Evolutionary conservation across 1,284 basidiomycete genomes (phyloP), one percentile per base, ranked within the genome.

Genomic region (Peniophora sp.): DNA sequence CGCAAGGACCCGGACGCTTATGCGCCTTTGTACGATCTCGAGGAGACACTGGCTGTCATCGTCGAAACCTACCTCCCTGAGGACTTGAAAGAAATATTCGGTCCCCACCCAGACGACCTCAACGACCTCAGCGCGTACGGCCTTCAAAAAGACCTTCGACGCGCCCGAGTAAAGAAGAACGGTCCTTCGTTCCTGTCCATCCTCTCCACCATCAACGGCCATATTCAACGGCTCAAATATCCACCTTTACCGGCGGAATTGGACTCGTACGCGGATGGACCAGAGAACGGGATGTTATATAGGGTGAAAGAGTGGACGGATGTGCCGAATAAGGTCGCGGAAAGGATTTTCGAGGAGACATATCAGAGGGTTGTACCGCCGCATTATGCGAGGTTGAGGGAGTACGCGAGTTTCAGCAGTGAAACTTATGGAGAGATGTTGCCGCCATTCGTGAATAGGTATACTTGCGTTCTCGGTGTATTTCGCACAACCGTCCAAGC

Each of bases 1-100:
- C 87, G 87, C 17, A 87, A 82, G 61, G 87, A 90, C 68, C 79
- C 79, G 57, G 85, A 90, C 58, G 85, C 88, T 59, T 89, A 89
- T 62, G 84, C 85, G 61, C 87, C 87, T 14, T 81, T 89, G 51
- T 75, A 83, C 71, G 83, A 84, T 58, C 68, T 89, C 32, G 81
- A 86, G 65, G 72, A 73, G 55, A 76, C 81, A 5, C 63, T 89
- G 32, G 74, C 81, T 63, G 79, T 77, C 47, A 87, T 89, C 39
- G 64, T 88, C 52, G 75, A 86, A 67, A 72, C 20, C 61, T 78
- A 46, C 65, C 67, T 32, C 3, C 3, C 20, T 1, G 53, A 54
- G 16, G 41, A 25, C 35, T 50, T 51, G 67, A 32, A 32, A 32
- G 27, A 32, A 32, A 32, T 32, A 5, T 32, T 32, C 27, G 27